These are phyloP conservation scores for Pezicula rhizophila DNA, from an alignment of 2,329 filamentous ascomycete species.

Conservation along the genomic window DNA sequence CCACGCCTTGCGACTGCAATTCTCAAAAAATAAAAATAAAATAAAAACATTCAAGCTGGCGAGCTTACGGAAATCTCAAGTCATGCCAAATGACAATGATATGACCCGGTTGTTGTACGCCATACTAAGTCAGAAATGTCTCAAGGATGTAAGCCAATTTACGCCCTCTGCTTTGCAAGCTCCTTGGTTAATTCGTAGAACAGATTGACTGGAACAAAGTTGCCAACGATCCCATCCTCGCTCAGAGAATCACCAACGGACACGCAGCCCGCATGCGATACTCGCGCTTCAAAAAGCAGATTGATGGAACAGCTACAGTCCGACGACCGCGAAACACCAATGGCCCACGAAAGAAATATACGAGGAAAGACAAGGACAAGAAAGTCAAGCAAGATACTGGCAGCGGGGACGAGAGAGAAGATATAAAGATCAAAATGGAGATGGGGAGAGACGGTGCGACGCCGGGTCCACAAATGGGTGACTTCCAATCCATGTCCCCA, in stretches of 20 bases:
- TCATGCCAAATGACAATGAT: slow-evolving; percentile 39
- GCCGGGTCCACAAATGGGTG: background rate
- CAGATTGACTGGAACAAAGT: slow-evolving; percentile 49
- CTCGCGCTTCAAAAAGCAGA: slow-evolving; percentile 45
- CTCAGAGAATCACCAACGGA: slow-evolving; percentile 45
- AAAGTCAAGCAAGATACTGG: background rate
- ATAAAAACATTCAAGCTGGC: slow-evolving; percentile 16
- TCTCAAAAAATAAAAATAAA: too few relatives aligned
- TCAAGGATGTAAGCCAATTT: slow-evolving; percentile 39
- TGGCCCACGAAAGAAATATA: slow-evolving; percentile 14
- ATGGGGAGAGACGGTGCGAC: background rate
- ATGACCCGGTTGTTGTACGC: slow-evolving; percentile 47
- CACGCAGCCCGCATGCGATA: slow-evolving; percentile 53
- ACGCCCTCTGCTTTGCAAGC: background rate
- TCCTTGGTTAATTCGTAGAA: slow-evolving; percentile 3
- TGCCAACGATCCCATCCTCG: slow-evolving; percentile 31
- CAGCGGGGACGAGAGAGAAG: background rate
- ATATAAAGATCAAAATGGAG: background rate
- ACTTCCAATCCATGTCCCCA: background rate
- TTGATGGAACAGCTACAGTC: slow-evolving; percentile 35
- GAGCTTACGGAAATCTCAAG: slow-evolving; percentile 30
- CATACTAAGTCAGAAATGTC: slow-evolving; percentile 48
- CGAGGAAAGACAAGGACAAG: slow-evolving; percentile 10
- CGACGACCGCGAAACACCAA: slow-evolving; percentile 11
- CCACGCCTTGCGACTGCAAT: background rate